phyloP scores from a whole-genome alignment of 2,329 filamentous ascomycete species.

The Karstenula rhodostoma region DNA sequence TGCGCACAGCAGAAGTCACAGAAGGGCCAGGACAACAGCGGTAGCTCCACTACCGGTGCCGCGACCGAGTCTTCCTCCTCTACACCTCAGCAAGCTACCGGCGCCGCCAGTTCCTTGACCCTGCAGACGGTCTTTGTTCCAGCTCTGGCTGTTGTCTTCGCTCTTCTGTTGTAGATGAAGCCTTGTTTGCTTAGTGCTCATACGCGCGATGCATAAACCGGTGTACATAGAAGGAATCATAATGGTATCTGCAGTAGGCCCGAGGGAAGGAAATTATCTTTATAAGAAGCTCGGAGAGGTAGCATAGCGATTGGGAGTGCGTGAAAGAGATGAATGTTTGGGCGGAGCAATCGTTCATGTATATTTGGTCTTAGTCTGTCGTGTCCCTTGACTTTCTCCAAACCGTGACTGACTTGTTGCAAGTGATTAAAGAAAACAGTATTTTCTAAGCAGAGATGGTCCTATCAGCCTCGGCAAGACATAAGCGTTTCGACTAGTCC shows the following conservation, averaged over 20 bases:
- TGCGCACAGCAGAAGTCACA: slow-evolving; percentile 29
- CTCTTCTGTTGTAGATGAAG: slow-evolving; percentile 25
- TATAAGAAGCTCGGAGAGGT: not conserved
- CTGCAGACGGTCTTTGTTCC: slow-evolving; percentile 26
- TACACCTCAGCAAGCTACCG: slow-evolving; percentile 9
- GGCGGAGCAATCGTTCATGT: slow-evolving; percentile 2
- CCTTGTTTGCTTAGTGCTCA: not conserved
- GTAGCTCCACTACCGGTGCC: not conserved
- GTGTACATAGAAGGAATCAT: not conserved
- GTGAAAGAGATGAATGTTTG: not conserved
- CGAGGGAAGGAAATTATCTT: not conserved
- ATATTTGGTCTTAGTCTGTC: not conserved
- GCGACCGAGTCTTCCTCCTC: slow-evolving; percentile 6
- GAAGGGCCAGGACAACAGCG: slow-evolving; percentile 21
- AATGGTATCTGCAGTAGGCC: not conserved
- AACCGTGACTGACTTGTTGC: too few relatives aligned
- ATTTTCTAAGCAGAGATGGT: not conserved
- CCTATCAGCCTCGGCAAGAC: not conserved
- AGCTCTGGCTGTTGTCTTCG: slow-evolving; percentile 25
- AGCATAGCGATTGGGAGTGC: not conserved
- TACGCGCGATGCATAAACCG: not conserved
- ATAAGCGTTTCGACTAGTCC: too few relatives aligned
- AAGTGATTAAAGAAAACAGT: too few relatives aligned
- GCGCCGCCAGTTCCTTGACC: slow-evolving; percentile 22
- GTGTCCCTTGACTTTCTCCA: not conserved